phyloP scores from a whole-genome alignment of 2,329 filamentous ascomycete genomes.

The Tolypocladium amazonense region DNA sequence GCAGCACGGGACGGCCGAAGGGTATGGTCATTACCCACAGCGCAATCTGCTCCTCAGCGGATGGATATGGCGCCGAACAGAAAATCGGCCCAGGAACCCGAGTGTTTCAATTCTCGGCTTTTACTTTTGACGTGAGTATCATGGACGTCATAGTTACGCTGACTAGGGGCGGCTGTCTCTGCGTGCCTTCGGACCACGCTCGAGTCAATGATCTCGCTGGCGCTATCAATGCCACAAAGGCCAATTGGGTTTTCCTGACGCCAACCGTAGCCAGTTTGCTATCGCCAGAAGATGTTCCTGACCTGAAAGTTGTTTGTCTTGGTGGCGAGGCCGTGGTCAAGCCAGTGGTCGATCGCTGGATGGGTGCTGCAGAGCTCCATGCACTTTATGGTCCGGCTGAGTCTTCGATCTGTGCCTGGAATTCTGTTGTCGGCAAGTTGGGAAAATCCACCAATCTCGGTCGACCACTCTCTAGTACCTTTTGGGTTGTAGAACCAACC shows the following conservation, averaged over 20 bases:
- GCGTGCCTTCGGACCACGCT: constrained; percentile 6
- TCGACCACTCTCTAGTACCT: neutral
- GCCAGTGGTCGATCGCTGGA: neutral
- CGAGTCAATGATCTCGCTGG: constrained; percentile 6
- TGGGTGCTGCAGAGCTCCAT: neutral
- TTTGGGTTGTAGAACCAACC: neutral
- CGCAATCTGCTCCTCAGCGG: constrained; percentile 2
- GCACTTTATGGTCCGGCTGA: neutral
- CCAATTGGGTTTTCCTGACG: constrained; percentile 1
- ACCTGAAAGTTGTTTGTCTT: neutral
- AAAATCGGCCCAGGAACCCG: constrained; percentile 3
- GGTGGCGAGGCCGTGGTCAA: constrained; percentile 1
- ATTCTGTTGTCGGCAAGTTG: neutral
- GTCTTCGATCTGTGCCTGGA: neutral
- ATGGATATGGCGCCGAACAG: neutral
- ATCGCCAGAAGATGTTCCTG: neutral
- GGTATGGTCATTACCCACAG: constrained; percentile 10
- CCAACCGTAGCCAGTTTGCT: constrained; percentile 5
- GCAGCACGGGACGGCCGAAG: constrained; percentile 44
- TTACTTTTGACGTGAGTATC: constrained; percentile 8
- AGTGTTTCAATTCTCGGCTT: constrained; percentile 10
- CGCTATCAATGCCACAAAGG: constrained; percentile 1
- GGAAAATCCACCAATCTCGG: neutral
- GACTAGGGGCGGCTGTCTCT: constrained; percentile 6
- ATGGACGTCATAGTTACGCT: constrained; percentile 7